These are phyloP conservation scores for Fragosphaeria purpurea DNA, from an alignment of 2,329 filamentous ascomycete species.

Conservation along the genomic window DNA sequence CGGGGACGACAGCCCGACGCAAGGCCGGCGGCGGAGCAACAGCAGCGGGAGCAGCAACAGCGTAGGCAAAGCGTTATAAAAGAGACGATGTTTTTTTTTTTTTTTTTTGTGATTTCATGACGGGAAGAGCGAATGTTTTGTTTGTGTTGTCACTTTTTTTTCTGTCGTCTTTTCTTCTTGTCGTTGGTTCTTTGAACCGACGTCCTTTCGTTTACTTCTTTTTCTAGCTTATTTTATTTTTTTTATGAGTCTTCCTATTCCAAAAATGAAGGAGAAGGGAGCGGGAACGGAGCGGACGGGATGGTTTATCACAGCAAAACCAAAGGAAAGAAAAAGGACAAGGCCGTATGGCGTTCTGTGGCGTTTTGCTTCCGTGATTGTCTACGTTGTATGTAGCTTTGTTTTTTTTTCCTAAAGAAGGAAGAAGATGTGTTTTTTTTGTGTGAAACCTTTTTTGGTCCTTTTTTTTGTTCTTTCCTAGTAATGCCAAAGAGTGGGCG, in stretches of 20 bases:
- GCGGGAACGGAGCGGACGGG: no score
- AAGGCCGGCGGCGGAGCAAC: slow-evolving; percentile 12
- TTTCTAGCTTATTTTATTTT: no score
- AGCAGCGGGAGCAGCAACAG: slow-evolving; percentile 10
- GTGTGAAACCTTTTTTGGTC: no score
- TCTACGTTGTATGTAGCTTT: background rate
- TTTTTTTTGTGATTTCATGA: background rate
- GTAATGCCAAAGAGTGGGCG: no score
- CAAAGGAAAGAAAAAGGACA: no score
- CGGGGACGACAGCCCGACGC: slow-evolving; percentile 12
- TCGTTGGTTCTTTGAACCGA: background rate
- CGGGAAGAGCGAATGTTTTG: no score
- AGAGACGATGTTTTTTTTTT: background rate
- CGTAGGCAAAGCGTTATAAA: slow-evolving; percentile 15
- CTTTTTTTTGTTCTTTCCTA: no score
- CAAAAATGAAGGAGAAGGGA: background rate
- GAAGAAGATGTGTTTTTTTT: background rate
- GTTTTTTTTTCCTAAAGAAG: background rate
- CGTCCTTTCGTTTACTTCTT: slow-evolving; percentile 2
- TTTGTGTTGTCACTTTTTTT: background rate
- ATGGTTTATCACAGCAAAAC: no score
- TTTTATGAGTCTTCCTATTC: no score
- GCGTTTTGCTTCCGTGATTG: background rate
- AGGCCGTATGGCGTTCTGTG: no score
- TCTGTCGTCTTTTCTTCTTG: background rate